Base-by-base conservation (phyloP, 495 filamentous ascomycete genomes). In the Penicillium egyptiacum region DNA sequence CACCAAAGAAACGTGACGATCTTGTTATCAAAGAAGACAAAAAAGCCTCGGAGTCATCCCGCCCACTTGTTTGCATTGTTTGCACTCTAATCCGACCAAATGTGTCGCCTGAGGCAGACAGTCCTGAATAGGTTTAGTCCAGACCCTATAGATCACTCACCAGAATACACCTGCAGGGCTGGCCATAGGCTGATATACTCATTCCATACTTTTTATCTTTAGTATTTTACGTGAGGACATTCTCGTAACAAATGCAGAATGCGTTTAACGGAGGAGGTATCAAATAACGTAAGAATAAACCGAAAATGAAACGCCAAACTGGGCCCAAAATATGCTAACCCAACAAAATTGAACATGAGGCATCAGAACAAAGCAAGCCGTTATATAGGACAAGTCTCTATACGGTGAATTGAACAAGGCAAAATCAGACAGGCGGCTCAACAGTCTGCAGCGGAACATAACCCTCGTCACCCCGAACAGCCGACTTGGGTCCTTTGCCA, bases 361-460 rank as follows among this genome's bases (percentile, higher is more conserved):
- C 22, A 41, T 22, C 25, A 30, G 35, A 25, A 31, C 46, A 30
- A 37, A 51, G 33, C 9, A 33, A 37, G 39, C 10, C 16, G 16
- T 28, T n/a, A 40, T 17, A 5, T 12, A 49, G 28, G 45, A 33
- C 56, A 55, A 31, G 28, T 16, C 19, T 35, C 1, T 22, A 19
- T 41, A 41, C 12, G 14, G 23, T 4, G 1, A 14, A 52, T 19
- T 19, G 2, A 23, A 52, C 35, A 19, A 40, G 35, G 20, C 9
- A 7, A 35, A 53, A 26, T 61, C 39, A 75, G 48, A 70, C 71
- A 57, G 63, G 59, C 20, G 72, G 63, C 46, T 79, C 76, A 22
- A 79, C 73, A 9, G 70, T 77, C 61, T 75, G 75, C 2, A 79
- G 61, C 23, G 75, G 76, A 20, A 79, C 72, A 52, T 79, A 79